Evolutionary conservation across 164 flowering plant genomes (phyloP).

Genomic region (Nymphaea thermarum): DNA sequence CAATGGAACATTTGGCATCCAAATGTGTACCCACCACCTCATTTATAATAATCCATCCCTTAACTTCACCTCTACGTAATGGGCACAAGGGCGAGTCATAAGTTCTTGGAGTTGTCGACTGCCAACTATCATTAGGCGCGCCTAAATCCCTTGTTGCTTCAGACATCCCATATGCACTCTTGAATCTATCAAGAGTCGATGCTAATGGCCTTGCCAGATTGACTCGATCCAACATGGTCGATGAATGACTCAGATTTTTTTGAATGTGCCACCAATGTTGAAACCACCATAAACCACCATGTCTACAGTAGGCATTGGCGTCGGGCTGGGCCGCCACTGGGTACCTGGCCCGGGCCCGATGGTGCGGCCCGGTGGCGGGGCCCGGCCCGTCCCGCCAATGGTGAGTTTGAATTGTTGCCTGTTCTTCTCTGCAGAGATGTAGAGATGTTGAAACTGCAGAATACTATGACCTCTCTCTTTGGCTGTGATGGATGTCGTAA

Average conservation of each 20-base stretch:
- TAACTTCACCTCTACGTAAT: conserved; percentile 90
- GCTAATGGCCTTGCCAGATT: too few species aligned
- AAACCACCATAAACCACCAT: too few species aligned
- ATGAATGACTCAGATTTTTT: too few species aligned
- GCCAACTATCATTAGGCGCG: not conserved
- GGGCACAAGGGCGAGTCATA: conserved; percentile 58
- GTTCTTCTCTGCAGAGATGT: conserved; percentile 55
- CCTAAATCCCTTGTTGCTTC: conserved; percentile 13
- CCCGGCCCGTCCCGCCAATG: too few species aligned
- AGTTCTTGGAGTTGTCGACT: not conserved
- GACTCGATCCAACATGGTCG: too few species aligned
- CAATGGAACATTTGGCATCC: conserved; percentile 55
- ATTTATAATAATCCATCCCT: conserved; percentile 69
- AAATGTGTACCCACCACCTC: conserved; percentile 48
- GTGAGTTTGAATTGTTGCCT: conserved; percentile 52
- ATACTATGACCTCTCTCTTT: conserved; percentile 49
- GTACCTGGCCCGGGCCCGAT: too few species aligned
- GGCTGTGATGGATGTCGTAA: conserved; percentile 43
- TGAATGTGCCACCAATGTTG: too few species aligned
- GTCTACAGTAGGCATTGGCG: too few species aligned
- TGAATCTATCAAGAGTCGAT: conserved; percentile 68
- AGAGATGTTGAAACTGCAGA: conserved; percentile 30
- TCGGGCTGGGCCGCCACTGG: too few species aligned
- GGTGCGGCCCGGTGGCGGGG: too few species aligned
- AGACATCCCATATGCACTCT: conserved; percentile 46